Evolutionary conservation across 1,284 basidiomycete species (phyloP).

Genomic region (Xanthoconium separans): DNA sequence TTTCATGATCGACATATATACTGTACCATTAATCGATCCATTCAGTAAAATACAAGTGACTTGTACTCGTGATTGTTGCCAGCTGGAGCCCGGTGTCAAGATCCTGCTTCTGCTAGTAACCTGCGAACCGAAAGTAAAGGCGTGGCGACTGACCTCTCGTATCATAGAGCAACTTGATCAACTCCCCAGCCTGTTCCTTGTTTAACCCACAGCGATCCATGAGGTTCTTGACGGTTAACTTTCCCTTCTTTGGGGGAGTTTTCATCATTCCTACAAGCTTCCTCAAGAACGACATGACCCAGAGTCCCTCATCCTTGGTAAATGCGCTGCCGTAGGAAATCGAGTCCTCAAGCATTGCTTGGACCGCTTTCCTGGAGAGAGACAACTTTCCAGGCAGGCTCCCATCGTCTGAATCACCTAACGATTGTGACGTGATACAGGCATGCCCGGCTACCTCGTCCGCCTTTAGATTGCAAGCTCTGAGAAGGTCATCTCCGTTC

Average conservation of each 20-base stretch:
- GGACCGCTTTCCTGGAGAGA: conserved; percentile 16
- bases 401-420: conserved; percentile 1
- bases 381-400: conserved; percentile 10
- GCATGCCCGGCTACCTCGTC: conserved; percentile 25
- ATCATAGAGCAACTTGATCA: conserved; percentile 13
- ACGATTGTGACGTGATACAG: conserved; percentile 25
- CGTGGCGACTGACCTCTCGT: conserved; percentile 2
- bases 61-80: neutral
- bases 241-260: conserved; percentile 12
- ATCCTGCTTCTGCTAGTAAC: conserved; percentile 9
- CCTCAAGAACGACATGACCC: conserved; percentile 29
- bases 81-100: neutral
- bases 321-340: conserved; percentile 19
- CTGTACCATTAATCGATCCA: neutral
- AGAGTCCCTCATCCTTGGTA: conserved; percentile 13
- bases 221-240: conserved; percentile 9
- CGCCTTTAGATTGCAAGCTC: conserved; percentile 13
- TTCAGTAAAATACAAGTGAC: neutral
- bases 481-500: conserved; percentile 17
- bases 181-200: conserved; percentile 20
- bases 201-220: conserved; percentile 19
- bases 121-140: neutral
- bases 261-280: conserved; percentile 18
- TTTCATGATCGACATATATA: conserved; percentile 9
- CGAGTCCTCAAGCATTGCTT: conserved; percentile 24